Evolutionary conservation across 2,329 filamentous ascomycete species (phyloP).

Genomic region (Pseudopyrenochaeta lycopersici): DNA sequence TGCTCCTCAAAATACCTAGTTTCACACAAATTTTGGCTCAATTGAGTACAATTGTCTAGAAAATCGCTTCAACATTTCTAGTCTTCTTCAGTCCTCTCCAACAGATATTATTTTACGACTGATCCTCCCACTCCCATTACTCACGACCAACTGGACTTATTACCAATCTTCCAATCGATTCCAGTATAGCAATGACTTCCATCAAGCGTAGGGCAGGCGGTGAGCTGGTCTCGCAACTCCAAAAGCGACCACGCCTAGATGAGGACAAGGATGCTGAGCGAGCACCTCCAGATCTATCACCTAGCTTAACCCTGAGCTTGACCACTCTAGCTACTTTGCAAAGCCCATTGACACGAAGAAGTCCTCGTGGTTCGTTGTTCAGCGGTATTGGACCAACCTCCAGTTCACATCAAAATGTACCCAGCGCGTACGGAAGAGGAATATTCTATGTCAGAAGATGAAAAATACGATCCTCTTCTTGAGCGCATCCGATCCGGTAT

Average conservation of each 20-base stretch:
- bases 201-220: background rate
- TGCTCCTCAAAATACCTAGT: background rate
- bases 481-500: constrained; percentile 10
- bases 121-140: too few species aligned
- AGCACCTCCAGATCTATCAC: background rate
- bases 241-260: background rate
- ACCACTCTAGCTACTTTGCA: background rate
- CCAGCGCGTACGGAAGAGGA: too few species aligned
- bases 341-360: background rate
- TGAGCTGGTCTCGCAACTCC: background rate
- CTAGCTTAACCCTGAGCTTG: background rate
- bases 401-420: too few species aligned
- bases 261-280: background rate
- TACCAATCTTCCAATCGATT: too few species aligned
- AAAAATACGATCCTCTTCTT: background rate
- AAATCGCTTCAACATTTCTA: too few species aligned
- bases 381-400: too few species aligned
- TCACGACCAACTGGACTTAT: too few species aligned
- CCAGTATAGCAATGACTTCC: background rate
- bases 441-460: too few species aligned
- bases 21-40: too few species aligned
- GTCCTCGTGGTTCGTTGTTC: background rate
- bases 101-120: too few species aligned
- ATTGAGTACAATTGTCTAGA: too few species aligned
- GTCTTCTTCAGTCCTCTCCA: too few species aligned